A percentile compares a stretch with the other conserved stretches of the same genome.
phyloP scores from a whole-genome alignment of 495 filamentous ascomycete genomes.

The Pyronema domesticum region DNA sequence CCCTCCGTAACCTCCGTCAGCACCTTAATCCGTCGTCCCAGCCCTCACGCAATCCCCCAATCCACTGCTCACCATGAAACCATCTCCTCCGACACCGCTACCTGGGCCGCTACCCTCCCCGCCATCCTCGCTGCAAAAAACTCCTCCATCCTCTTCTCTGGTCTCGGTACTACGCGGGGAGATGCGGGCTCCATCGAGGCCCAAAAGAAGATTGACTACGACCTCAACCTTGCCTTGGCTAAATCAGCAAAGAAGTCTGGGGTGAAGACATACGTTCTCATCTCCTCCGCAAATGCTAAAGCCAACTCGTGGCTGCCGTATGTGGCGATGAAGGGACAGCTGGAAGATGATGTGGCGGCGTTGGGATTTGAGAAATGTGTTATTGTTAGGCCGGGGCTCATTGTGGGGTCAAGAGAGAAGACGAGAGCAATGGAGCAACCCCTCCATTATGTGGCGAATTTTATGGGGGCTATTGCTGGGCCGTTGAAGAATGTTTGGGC shows the following conservation, averaged over 20 bases:
- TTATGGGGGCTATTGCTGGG: constrained; percentile 32
- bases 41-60: constrained; percentile 27
- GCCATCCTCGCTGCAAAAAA: constrained; percentile 31
- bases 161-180: constrained; percentile 47
- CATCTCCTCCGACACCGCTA: constrained; percentile 31
- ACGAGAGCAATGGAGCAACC: constrained; percentile 34
- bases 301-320: constrained; percentile 38
- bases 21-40: constrained; percentile 39
- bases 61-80: constrained; percentile 32
- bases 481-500: constrained; percentile 45
- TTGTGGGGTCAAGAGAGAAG: constrained; percentile 50
- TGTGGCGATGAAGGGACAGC: constrained; percentile 57
- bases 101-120: constrained; percentile 40
- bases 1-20: constrained; percentile 31
- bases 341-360: constrained; percentile 55
- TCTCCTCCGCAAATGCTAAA: constrained; percentile 38
- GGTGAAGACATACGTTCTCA: constrained; percentile 47
- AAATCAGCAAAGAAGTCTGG: constrained; percentile 46
- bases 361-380: constrained; percentile 57
- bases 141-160: constrained; percentile 44
- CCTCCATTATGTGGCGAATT: constrained; percentile 32
- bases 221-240: constrained; percentile 52
- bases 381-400: constrained; percentile 55
- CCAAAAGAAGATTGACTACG: constrained; percentile 62
- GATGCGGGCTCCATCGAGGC: constrained; percentile 51